Evolutionary conservation across 805 yeast genomes (phyloP).

Genomic region (Candida sonorensis): DNA sequence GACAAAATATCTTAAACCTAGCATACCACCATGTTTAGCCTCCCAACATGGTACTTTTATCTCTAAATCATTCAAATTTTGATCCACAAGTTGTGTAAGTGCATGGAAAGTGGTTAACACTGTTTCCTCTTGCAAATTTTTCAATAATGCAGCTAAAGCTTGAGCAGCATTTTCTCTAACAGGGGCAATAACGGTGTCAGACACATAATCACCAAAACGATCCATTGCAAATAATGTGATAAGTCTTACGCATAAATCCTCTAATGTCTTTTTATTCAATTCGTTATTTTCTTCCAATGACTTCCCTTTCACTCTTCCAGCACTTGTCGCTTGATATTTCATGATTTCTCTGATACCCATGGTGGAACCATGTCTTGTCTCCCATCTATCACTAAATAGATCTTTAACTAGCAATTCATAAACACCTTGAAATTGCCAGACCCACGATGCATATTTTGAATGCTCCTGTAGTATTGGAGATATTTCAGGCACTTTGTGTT

Average conservation of each 20-base stretch:
- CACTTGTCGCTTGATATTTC: slow-evolving; percentile 74
- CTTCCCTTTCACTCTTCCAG: slow-evolving; percentile 71
- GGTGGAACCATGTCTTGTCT: slow-evolving; percentile 91
- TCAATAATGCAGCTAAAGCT: slow-evolving; percentile 78
- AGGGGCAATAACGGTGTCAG: slow-evolving; percentile 97
- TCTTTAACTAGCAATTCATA: slow-evolving; percentile 76
- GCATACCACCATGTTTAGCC: slow-evolving; percentile 96
- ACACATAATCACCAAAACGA: slow-evolving; percentile 93
- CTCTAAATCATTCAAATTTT: slow-evolving; percentile 38
- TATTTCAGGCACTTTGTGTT: slow-evolving; percentile 59
- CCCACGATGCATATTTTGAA: slow-evolving; percentile 61
- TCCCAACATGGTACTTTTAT: slow-evolving; percentile 73
- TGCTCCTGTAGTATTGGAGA: slow-evolving; percentile 67
- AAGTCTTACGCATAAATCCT: slow-evolving; percentile 81
- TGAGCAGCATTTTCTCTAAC: slow-evolving; percentile 97
- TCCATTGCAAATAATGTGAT: slow-evolving; percentile 87
- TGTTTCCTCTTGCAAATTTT: slow-evolving; percentile 58
- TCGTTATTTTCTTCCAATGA: slow-evolving; percentile 53
- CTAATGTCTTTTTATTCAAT: slow-evolving; percentile 64
- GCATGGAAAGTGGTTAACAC: slow-evolving; percentile 59
- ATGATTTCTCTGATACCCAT: slow-evolving; percentile 85
- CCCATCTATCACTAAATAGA: slow-evolving; percentile 85
- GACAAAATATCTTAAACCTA: slow-evolving; percentile 87
- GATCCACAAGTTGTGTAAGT: slow-evolving; percentile 64
- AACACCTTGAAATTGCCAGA: slow-evolving; percentile 94